Evolutionary conservation across 306 rosid species (phyloP).

Genomic region (Oemleria cerasiformis): DNA sequence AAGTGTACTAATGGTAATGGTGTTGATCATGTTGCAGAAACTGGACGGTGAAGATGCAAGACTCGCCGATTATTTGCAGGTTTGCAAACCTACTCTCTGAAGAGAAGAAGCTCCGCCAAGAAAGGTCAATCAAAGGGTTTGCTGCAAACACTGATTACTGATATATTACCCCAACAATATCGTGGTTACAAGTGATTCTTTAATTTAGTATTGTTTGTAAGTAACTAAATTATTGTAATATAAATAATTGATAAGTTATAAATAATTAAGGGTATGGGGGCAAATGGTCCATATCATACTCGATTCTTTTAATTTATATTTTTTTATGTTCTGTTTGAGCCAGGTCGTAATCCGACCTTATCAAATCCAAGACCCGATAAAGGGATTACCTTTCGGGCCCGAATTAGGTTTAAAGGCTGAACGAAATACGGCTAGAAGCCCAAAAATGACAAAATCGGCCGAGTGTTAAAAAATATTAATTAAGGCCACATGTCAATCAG

Average conservation of each 20-base stretch:
- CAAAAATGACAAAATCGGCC: too few species aligned
- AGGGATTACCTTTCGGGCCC: too few species aligned
- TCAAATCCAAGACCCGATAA: too few species aligned
- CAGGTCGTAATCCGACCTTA: too few species aligned
- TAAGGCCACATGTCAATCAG: too few species aligned
- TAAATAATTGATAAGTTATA: background rate
- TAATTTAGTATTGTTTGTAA: background rate
- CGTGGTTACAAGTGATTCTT: background rate
- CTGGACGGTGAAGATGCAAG: conserved; percentile 61
- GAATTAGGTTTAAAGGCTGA: too few species aligned
- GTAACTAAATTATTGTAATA: background rate
- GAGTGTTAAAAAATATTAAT: too few species aligned
- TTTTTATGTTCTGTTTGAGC: too few species aligned
- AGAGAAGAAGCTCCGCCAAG: conserved; percentile 21
- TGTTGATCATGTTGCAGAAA: conserved; percentile 35
- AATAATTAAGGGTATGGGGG: background rate
- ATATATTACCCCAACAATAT: background rate
- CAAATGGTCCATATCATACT: background rate
- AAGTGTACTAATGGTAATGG: background rate
- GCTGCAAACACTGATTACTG: background rate
- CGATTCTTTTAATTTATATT: background rate
- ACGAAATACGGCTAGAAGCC: too few species aligned
- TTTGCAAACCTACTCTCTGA: conserved; percentile 24
- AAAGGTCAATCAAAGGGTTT: background rate
- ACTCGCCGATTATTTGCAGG: conserved; percentile 53